phyloP scores from a whole-genome alignment of 164 flowering plant genomes.

The Nelumbo lutea region DNA sequence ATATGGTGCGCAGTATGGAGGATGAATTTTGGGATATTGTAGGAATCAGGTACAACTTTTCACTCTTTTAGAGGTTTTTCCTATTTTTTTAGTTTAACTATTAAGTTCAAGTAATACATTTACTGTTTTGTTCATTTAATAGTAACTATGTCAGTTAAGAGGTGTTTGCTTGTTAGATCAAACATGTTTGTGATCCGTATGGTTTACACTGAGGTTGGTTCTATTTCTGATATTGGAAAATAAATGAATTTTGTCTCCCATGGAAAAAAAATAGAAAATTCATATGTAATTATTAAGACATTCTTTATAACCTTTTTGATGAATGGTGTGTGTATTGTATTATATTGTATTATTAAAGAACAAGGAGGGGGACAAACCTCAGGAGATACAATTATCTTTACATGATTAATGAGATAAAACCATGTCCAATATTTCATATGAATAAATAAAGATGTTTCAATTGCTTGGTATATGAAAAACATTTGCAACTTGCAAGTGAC shows the following conservation, averaged over 20 bases:
- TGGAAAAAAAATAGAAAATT: too few relatives aligned
- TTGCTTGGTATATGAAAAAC: too few relatives aligned
- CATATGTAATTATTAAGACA: too few relatives aligned
- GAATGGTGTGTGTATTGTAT: too few relatives aligned
- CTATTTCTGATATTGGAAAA: neutral
- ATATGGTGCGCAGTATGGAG: conserved; percentile 94
- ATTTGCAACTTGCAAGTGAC: too few relatives aligned
- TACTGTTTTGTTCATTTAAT: neutral
- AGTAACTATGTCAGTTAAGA: neutral
- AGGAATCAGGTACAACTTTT: conserved; percentile 64
- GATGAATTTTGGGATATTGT: conserved; percentile 89
- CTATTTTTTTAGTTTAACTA: neutral
- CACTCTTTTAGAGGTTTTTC: neutral
- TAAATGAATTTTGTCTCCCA: neutral
- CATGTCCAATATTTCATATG: too few relatives aligned
- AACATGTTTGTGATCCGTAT: neutral
- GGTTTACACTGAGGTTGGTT: neutral
- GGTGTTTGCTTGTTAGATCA: neutral
- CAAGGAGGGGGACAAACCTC: too few relatives aligned
- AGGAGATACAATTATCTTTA: too few relatives aligned
- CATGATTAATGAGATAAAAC: too few relatives aligned
- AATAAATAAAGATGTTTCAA: too few relatives aligned
- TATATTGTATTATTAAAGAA: too few relatives aligned
- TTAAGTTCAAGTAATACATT: neutral
- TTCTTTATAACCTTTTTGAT: too few relatives aligned